Evolutionary conservation across 768 basidiomycete species (phyloP).

Genomic region (Trametes sanguinea): DNA sequence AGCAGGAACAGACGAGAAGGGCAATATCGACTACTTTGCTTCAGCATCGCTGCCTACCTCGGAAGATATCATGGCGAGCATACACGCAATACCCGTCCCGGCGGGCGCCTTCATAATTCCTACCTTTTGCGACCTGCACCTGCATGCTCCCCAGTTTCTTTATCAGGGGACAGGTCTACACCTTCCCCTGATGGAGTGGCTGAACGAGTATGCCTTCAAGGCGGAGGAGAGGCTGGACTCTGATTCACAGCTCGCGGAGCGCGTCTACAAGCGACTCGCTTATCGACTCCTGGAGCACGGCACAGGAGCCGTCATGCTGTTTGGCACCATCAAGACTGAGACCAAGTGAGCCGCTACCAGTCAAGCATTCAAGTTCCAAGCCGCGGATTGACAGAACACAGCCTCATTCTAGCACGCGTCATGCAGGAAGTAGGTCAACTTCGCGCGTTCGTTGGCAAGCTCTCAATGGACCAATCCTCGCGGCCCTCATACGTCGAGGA

Average conservation of each 20-base stretch:
- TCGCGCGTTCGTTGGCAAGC: slow-evolving; percentile 83
- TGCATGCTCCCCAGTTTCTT: slow-evolving; percentile 88
- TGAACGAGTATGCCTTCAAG: slow-evolving; percentile 78
- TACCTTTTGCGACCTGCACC: slow-evolving; percentile 79
- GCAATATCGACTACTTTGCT: slow-evolving; percentile 56
- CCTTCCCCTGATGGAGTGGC: slow-evolving; percentile 83
- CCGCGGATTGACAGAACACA: slow-evolving; percentile 30
- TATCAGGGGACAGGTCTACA: slow-evolving; percentile 88
- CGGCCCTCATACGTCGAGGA: slow-evolving; percentile 71
- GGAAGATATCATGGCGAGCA: slow-evolving; percentile 32
- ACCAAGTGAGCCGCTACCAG: slow-evolving; percentile 66
- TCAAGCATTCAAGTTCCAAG: too few species aligned
- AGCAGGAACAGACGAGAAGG: slow-evolving; percentile 39
- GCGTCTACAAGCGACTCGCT: slow-evolving; percentile 70
- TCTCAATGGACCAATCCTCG: slow-evolving; percentile 85
- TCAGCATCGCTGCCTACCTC: slow-evolving; percentile 40
- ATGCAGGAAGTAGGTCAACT: slow-evolving; percentile 69
- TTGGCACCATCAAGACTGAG: slow-evolving; percentile 81
- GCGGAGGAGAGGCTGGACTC: slow-evolving; percentile 77
- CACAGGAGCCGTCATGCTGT: slow-evolving; percentile 75
- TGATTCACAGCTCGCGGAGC: slow-evolving; percentile 57
- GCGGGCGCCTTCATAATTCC: slow-evolving; percentile 71
- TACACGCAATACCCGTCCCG: slow-evolving; percentile 38
- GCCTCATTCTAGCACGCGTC: slow-evolving; percentile 73
- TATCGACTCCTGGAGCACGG: slow-evolving; percentile 69